Evolutionary conservation across 768 basidiomycete species (phyloP).

Genomic region (Lactifluus hygrophoroides): DNA sequence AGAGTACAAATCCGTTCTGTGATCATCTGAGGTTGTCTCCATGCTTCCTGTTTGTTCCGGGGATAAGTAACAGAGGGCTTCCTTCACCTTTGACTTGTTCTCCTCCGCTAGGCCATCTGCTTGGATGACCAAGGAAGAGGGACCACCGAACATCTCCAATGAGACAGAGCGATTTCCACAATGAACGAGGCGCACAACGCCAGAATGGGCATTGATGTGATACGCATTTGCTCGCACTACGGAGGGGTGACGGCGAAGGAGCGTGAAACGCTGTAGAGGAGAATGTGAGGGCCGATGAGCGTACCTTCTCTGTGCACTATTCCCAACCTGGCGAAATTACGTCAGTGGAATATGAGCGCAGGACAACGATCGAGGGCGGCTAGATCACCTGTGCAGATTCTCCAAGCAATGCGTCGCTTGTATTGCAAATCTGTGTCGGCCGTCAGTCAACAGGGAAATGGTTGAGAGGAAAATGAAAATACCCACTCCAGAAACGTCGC

Average conservation of each 20-base stretch:
- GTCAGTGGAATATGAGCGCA: conserved; percentile 4
- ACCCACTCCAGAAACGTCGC: conserved; percentile 66
- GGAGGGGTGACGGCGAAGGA: not conserved
- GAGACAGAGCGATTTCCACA: conserved; percentile 70
- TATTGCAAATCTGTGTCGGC: conserved; percentile 51
- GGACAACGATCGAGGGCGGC: conserved; percentile 2
- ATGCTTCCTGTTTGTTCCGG: conserved; percentile 72
- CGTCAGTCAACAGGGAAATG: conserved; percentile 2
- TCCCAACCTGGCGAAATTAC: conserved; percentile 34
- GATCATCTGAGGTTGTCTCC: conserved; percentile 63
- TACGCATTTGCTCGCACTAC: conserved; percentile 69
- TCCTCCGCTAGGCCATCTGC: conserved; percentile 43
- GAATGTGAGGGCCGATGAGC: not conserved
- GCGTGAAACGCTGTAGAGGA: not conserved
- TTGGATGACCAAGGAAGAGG: conserved; percentile 57
- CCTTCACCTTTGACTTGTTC: conserved; percentile 64
- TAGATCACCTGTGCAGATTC: conserved; percentile 47
- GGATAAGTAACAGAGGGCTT: conserved; percentile 65
- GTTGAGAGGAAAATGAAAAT: not conserved
- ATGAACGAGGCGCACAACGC: conserved; percentile 61
- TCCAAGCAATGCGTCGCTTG: conserved; percentile 68
- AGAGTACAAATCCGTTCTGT: conserved; percentile 66
- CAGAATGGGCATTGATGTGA: conserved; percentile 62
- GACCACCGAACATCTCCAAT: conserved; percentile 61
- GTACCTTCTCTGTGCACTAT: conserved; percentile 63